Evolutionary conservation across 345 rosid genomes (phyloP).

Genomic region (Ailanthus altissimus): DNA sequence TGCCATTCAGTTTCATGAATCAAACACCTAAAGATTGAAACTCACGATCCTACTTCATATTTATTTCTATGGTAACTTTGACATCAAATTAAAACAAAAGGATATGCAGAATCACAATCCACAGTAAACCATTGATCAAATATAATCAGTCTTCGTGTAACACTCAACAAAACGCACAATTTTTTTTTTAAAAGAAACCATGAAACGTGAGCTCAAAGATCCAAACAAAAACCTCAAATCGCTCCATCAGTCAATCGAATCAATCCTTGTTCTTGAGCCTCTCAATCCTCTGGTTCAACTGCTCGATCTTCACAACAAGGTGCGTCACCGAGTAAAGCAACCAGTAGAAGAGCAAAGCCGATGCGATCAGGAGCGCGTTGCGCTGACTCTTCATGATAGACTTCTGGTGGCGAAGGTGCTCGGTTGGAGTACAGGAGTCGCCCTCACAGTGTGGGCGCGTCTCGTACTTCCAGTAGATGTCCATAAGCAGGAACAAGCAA

Average conservation of each 20-base stretch:
- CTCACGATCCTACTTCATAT: neutral
- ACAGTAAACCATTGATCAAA: neutral
- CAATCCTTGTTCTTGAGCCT: constrained; percentile 58
- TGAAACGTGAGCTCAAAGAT: neutral
- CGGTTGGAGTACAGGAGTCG: constrained; percentile 72
- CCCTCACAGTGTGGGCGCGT: constrained; percentile 71
- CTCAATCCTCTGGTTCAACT: constrained; percentile 68
- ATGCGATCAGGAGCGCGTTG: constrained; percentile 73
- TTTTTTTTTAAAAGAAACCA: neutral
- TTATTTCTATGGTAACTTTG: neutral
- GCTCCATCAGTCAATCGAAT: neutral
- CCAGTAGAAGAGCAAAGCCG: constrained; percentile 86
- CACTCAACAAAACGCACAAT: neutral
- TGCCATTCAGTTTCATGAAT: neutral
- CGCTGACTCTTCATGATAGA: constrained; percentile 89
- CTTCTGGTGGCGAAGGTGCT: constrained; percentile 89
- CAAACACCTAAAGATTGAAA: neutral
- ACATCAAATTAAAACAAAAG: neutral
- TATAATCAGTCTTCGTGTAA: neutral
- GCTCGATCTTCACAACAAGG: constrained; percentile 67
- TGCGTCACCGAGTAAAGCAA: constrained; percentile 73
- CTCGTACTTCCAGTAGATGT: constrained; percentile 95
- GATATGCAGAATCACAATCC: neutral
- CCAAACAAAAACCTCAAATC: constrained; percentile 16
- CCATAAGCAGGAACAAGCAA: constrained; percentile 81